These are phyloP conservation scores for Apiospora malaysiana DNA, from an alignment of 2,329 filamentous ascomycete species.

Conservation along the genomic window DNA sequence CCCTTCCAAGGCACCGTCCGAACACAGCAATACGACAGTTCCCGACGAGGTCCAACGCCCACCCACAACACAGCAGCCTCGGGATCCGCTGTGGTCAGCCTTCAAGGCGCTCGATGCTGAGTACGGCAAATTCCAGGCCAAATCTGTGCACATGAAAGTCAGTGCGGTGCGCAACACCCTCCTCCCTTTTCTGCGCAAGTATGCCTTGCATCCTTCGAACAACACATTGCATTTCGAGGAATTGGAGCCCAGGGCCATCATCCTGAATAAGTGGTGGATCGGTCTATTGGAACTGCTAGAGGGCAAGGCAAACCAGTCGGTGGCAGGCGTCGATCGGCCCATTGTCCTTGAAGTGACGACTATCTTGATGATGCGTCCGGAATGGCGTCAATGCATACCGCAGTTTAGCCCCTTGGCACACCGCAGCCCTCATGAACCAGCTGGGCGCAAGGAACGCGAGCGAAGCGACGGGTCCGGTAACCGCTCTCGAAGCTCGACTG, in stretches of 20 bases:
- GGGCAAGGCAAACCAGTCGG: conserved; percentile 66
- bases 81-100: conserved; percentile 60
- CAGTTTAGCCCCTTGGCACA: conserved; percentile 68
- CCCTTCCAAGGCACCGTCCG: conserved; percentile 38
- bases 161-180: conserved; percentile 74
- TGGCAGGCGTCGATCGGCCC: conserved; percentile 84
- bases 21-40: conserved; percentile 39
- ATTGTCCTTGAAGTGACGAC: conserved; percentile 79
- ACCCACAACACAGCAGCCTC: conserved; percentile 35
- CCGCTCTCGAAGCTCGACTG: conserved; percentile 67
- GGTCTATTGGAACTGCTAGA: conserved; percentile 82
- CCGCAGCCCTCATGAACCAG: conserved; percentile 54
- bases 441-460: conserved; percentile 26
- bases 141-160: conserved; percentile 75
- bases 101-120: conserved; percentile 62
- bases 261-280: conserved; percentile 91
- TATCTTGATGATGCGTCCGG: conserved; percentile 84
- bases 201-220: conserved; percentile 71
- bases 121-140: conserved; percentile 67
- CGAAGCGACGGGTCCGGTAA: conserved; percentile 49
- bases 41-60: conserved; percentile 33
- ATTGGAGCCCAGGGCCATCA: conserved; percentile 77
- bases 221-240: conserved; percentile 74
- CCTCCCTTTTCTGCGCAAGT: conserved; percentile 77
- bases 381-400: conserved; percentile 80